Evolutionary conservation across 2,329 filamentous ascomycete species (phyloP).

Genomic region (Penicillium sp.): DNA sequence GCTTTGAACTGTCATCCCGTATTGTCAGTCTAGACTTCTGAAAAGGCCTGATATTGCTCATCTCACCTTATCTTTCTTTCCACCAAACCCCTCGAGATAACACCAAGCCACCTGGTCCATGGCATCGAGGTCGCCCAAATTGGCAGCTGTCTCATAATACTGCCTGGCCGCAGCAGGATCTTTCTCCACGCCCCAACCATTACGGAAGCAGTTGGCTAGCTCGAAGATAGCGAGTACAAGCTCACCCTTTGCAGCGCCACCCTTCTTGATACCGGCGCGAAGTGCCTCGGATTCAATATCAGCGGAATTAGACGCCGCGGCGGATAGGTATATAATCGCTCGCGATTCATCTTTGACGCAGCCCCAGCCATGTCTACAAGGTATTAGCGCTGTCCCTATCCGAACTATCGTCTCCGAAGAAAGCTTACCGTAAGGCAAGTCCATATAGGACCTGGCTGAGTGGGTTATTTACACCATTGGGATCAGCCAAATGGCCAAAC

Average conservation of each 20-base stretch:
- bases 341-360: slow-evolving; percentile 71
- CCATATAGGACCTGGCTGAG: slow-evolving; percentile 95
- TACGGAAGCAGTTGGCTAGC: slow-evolving; percentile 74
- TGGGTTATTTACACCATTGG: slow-evolving; percentile 83
- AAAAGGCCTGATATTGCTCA: no score
- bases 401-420: not conserved
- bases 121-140: slow-evolving; percentile 92
- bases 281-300: slow-evolving; percentile 84
- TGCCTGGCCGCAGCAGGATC: slow-evolving; percentile 83
- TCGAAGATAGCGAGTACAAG: slow-evolving; percentile 96
- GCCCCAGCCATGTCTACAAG: slow-evolving; percentile 85
- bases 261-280: slow-evolving; percentile 85
- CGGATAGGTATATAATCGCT: slow-evolving; percentile 82
- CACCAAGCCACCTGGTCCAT: slow-evolving; percentile 98
- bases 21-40: slow-evolving; percentile 12
- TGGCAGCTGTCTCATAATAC: slow-evolving; percentile 98
- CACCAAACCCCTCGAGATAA: slow-evolving; percentile 94
- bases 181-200: slow-evolving; percentile 89
- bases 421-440: slow-evolving; percentile 77
- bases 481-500: slow-evolving; percentile 83
- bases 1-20: slow-evolving; percentile 53
- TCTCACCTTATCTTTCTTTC: slow-evolving; percentile 96
- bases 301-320: slow-evolving; percentile 88
- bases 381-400: slow-evolving; percentile 16
- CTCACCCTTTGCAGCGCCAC: slow-evolving; percentile 93